Evolutionary conservation across 441 rosid genomes (phyloP), one percentile per base, ranked within the genome.

Genomic region (Flueggea neowawraea): DNA sequence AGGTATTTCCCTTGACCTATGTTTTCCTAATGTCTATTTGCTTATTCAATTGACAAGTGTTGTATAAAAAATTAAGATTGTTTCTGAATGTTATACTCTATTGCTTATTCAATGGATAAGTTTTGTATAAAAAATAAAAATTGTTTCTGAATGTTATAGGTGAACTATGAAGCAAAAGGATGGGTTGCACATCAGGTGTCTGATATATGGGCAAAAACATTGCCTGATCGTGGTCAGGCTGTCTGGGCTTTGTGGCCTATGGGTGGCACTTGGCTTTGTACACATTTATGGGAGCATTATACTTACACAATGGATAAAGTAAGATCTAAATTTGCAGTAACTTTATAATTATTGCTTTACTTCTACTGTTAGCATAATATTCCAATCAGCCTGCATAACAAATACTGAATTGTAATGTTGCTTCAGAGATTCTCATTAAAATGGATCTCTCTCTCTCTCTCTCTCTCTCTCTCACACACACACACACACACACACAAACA

Each of bases 201-300:
- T 45, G 91, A 87, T 69, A 55, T 85, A 53, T 88, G 95, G 95
- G 95, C 89, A 13, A 88, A 85, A 73, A 68, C 95, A 63, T 85
- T 91, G 8, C 82, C 85, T 15, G 89, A 80, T 81, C 69, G 54
- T 50, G 86, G 89, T 28, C 43, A 82, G 10, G 89, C 77, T 57
- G 74, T 77, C 39, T 85, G 89, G 91, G 86, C 86, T 68, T 41
- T 85, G 61, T 88, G 94, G 94, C 87, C 86, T 8, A 82, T 82
- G 89, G 95, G 95, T 41, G 91, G 95, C 65, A 87, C 91, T 13
- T 88, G 95, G 95, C 87, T 85, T 56, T 83, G 89, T 69, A 82
- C 80, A 6, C 91, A 88, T 68, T 67, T 88, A 36, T 85, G 95
- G 95, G 89, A 85, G 84, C 89, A 88, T 71, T 85, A 83, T 43